Conservation (phyloP, 164 flowering plant species). For the Kalanchoe fedtschenkoi region DNA sequence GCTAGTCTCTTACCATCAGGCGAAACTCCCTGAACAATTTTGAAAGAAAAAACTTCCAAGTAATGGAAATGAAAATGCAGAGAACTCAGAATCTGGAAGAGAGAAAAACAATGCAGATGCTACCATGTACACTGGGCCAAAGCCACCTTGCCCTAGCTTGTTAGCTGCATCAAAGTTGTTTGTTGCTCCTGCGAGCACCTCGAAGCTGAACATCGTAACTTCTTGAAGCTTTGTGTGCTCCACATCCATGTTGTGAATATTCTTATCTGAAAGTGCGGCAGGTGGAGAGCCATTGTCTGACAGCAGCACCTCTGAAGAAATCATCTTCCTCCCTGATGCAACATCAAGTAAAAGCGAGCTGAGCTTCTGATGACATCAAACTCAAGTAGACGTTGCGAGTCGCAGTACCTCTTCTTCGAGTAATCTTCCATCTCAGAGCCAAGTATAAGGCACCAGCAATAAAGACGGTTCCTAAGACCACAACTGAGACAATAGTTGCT, state of each 20-base stretch:
- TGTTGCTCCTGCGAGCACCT: slow-evolving; percentile 18
- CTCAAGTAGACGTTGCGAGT: no score
- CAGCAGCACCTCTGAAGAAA: no score
- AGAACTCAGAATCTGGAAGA: not conserved
- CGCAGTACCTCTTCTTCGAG: no score
- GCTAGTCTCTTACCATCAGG: slow-evolving; percentile 22
- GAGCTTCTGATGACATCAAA: no score
- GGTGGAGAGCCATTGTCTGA: not conserved
- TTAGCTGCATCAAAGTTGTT: slow-evolving; percentile 11
- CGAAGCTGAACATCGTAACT: slow-evolving; percentile 12
- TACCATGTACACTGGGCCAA: slow-evolving; percentile 25
- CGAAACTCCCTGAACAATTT: slow-evolving; percentile 20
- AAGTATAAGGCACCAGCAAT: no score
- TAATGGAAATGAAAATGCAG: not conserved
- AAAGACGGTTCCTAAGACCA: no score
- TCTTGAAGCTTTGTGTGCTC: slow-evolving; percentile 15
- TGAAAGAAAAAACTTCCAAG: slow-evolving; percentile 7
- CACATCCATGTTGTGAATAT: not conserved
- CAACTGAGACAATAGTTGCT: no score
- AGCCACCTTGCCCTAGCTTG: slow-evolving; percentile 24
- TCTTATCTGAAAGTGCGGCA: not conserved
- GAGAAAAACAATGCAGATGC: not conserved
- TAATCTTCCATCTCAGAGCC: no score
- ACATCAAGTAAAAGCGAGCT: no score
- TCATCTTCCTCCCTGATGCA: no score